Evolutionary conservation across 768 basidiomycete genomes (phyloP).

Genomic region (Boletus subcaerulescens): DNA sequence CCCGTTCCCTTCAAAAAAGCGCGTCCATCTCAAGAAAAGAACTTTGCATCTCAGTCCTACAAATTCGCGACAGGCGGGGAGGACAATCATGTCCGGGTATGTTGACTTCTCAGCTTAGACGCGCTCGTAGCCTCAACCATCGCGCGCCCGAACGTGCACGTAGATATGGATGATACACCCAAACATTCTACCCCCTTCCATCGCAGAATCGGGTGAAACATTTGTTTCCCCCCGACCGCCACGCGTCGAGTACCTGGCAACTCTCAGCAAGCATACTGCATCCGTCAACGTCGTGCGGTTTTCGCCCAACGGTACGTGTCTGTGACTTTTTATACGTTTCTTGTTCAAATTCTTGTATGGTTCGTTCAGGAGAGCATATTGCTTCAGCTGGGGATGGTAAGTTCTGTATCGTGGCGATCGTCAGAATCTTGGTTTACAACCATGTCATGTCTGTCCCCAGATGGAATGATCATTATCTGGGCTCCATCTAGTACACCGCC

Average conservation of each 20-base stretch:
- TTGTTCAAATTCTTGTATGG: slow-evolving; percentile 1
- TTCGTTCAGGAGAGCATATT: slow-evolving; percentile 70
- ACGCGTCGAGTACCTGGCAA: slow-evolving; percentile 95
- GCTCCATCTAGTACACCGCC: slow-evolving; percentile 74
- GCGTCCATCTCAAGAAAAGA: slow-evolving; percentile 56
- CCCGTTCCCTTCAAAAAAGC: slow-evolving; percentile 78
- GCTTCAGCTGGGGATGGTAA: slow-evolving; percentile 97
- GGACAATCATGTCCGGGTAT: slow-evolving; percentile 93
- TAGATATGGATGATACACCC: slow-evolving; percentile 96
- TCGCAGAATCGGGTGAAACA: slow-evolving; percentile 38
- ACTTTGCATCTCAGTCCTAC: slow-evolving; percentile 72
- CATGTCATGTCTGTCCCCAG: slow-evolving; percentile 37
- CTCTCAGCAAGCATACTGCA: slow-evolving; percentile 87
- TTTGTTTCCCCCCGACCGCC: slow-evolving; percentile 54
- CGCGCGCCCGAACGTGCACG: slow-evolving; percentile 4
- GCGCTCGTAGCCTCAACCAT: slow-evolving; percentile 8
- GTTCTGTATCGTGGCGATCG: slow-evolving; percentile 23
- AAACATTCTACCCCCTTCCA: slow-evolving; percentile 69
- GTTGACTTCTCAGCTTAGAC: slow-evolving; percentile 34
- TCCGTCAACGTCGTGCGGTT: slow-evolving; percentile 96
- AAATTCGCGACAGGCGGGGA: slow-evolving; percentile 93
- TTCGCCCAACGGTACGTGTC: slow-evolving; percentile 80
- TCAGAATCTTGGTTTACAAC: neutral
- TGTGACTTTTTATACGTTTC: neutral
- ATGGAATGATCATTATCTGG: slow-evolving; percentile 98